These are phyloP conservation scores for Anisodus tanguticus DNA, from an alignment of 257 asterid species.

Conservation along the genomic window DNA sequence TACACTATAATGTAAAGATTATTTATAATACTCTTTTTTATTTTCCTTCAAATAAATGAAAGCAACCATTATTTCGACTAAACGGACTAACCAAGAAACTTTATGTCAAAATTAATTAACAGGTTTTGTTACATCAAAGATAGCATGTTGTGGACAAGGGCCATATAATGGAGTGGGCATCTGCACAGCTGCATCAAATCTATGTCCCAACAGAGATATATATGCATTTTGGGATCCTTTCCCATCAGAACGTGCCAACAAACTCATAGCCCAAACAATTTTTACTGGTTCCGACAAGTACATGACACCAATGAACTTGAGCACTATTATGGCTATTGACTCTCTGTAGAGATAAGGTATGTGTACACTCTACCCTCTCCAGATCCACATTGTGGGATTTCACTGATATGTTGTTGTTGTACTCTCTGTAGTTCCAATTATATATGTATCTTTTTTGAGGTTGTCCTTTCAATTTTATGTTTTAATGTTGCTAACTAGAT, in stretches of 20 bases:
- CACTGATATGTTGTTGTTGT: no score
- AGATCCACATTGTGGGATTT: no score
- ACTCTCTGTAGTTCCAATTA: conserved; percentile 1
- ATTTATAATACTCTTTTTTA: no score
- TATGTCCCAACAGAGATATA: conserved; percentile 43
- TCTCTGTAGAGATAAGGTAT: no score
- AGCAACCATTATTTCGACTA: no score
- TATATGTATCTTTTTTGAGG: not conserved
- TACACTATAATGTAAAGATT: no score
- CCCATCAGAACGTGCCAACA: conserved; percentile 53
- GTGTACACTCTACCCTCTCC: no score
- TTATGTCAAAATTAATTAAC: not conserved
- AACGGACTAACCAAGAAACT: not conserved
- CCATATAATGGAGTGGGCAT: conserved; percentile 51
- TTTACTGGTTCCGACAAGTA: conserved; percentile 41
- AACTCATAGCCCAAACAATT: conserved; percentile 44
- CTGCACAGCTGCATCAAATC: conserved; percentile 43
- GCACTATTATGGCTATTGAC: conserved; percentile 52
- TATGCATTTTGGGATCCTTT: conserved; percentile 61
- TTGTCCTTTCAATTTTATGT: not conserved
- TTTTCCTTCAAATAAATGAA: no score
- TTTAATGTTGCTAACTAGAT: not conserved
- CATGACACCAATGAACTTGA: conserved; percentile 56
- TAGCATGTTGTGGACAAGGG: conserved; percentile 62
- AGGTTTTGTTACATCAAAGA: conserved; percentile 49